A percentile compares a stretch with the other conserved stretches of the same genome.
phyloP scores from a whole-genome alignment of 1,284 basidiomycete genomes.

The Termitomyces sp. region DNA sequence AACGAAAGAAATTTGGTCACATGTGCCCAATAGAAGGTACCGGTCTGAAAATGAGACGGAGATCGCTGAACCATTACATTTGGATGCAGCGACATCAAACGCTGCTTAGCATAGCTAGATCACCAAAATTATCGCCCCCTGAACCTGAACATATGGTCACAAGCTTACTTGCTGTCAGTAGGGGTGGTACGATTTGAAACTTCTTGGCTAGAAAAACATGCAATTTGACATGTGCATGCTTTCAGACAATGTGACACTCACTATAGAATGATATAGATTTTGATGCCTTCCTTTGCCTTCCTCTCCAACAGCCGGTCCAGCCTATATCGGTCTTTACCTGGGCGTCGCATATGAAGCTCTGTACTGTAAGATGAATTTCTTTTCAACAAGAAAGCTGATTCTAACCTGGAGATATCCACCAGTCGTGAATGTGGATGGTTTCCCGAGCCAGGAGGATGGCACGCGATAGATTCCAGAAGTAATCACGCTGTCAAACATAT shows the following conservation, averaged over 20 bases:
- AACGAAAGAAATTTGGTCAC: constrained; percentile 33
- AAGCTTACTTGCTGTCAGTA: constrained; percentile 77
- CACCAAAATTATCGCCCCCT: constrained; percentile 13
- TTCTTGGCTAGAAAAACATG: constrained; percentile 66
- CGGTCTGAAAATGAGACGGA: constrained; percentile 95
- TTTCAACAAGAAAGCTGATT: background rate
- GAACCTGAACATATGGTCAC: background rate
- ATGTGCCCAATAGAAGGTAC: constrained; percentile 98
- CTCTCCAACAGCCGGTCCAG: constrained; percentile 85
- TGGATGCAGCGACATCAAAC: constrained; percentile 79
- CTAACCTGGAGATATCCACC: constrained; percentile 88
- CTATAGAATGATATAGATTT: constrained; percentile 96
- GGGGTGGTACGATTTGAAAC: constrained; percentile 97
- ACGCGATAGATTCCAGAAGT: constrained; percentile 96
- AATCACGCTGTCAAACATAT: constrained; percentile 64
- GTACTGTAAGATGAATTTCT: constrained; percentile 20
- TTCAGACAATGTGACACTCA: constrained; percentile 30
- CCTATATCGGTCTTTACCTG: constrained; percentile 82
- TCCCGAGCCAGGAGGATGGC: constrained; percentile 91
- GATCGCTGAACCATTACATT: constrained; percentile 98
- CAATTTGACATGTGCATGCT: background rate
- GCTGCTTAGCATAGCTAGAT: constrained; percentile 82
- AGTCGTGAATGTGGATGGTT: constrained; percentile 90
- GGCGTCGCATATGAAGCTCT: constrained; percentile 84
- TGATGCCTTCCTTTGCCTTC: constrained; percentile 95